Conservation (phyloP, 192 early-diverging fungal genomes). For the Chytriomyces sp. region DNA sequence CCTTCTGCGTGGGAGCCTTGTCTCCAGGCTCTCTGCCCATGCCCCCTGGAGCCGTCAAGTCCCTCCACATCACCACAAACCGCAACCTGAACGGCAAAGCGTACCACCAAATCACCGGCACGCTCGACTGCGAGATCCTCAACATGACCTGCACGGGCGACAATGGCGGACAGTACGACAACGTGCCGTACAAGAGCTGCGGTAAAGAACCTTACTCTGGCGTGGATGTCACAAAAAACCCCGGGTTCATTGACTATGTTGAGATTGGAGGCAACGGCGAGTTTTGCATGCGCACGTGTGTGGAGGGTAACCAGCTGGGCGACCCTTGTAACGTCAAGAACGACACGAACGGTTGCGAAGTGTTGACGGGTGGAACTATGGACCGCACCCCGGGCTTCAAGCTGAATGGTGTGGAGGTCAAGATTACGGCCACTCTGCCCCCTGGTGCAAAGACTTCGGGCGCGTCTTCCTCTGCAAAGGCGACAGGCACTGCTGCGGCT, state of each 20-base stretch:
- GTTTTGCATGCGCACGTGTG: slow-evolving; percentile 46
- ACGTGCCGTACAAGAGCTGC: slow-evolving; percentile 20
- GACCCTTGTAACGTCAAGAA: neutral
- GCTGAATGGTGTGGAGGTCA: neutral
- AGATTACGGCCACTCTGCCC: neutral
- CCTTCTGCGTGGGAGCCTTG: slow-evolving; percentile 39
- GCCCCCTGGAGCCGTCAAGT: slow-evolving; percentile 27
- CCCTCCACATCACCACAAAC: slow-evolving; percentile 34
- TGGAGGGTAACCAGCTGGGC: neutral
- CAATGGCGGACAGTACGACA: slow-evolving; percentile 19
- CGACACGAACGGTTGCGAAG: slow-evolving; percentile 8
- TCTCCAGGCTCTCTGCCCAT: slow-evolving; percentile 30
- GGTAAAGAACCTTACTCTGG: slow-evolving; percentile 48
- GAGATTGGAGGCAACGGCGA: slow-evolving; percentile 41
- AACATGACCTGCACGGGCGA: slow-evolving; percentile 33
- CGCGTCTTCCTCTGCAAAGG: slow-evolving; percentile 1
- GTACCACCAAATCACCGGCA: slow-evolving; percentile 38
- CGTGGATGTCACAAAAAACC: slow-evolving; percentile 6
- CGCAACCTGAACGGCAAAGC: neutral
- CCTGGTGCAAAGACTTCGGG: neutral
- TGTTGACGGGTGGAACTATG: neutral
- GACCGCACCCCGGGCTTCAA: neutral
- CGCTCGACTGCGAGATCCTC: slow-evolving; percentile 34
- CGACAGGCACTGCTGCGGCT: neutral
- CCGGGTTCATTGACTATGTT: slow-evolving; percentile 29